Base-by-base conservation (phyloP, 441 rosid species). In the Adansonia madagascariensis region DNA sequence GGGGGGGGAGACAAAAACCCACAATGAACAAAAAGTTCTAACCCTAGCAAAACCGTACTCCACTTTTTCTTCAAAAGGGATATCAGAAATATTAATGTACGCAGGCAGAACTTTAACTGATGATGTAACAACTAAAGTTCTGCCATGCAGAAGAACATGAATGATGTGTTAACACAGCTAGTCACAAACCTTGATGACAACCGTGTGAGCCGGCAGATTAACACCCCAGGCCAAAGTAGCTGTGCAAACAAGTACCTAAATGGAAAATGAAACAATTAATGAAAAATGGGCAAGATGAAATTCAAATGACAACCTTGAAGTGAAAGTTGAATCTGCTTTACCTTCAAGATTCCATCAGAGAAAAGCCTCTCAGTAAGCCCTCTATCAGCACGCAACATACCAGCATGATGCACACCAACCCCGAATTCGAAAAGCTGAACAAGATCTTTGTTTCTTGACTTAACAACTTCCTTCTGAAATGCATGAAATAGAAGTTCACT, bases 181-280 rank as follows among this genome's bases (percentile, higher is more conserved):
- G 46, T 68, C 43, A 70, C 90, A 74, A 80, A 95, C 99, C 99
- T 94, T 96, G 77, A 96, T 96, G 75, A 96, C 98, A 83, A 96
- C 98, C 72, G 98, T 96, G 76, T 96, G 99, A 75, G 99, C 99
- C 65, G 99, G 99, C 73, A 96, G 86, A 87, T 96, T 96, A 68
- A 96, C 99, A 78, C 99, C 99, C 99, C 99, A 96, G 15, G 99
- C 98, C 86, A 96, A 87, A 81, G 99, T 96, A 85, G 99, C 98
- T 44, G 99, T 94, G 87, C 99, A 96, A 84, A 96, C 97, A 81
- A 96, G 97, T 75, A 94, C 95, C 99, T 96, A 87, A 75, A 78
- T 60, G 71, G 75, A 73, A 84, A 74, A 79, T 75, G 80, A 35
- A 64, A 74, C 80, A 63, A 63, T 55, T 70, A 55, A 68, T 15